Evolutionary conservation across 192 early-diverging fungal species (phyloP), one percentile per base, ranked within the genome.

Genomic region (Oehlia diaphana): DNA sequence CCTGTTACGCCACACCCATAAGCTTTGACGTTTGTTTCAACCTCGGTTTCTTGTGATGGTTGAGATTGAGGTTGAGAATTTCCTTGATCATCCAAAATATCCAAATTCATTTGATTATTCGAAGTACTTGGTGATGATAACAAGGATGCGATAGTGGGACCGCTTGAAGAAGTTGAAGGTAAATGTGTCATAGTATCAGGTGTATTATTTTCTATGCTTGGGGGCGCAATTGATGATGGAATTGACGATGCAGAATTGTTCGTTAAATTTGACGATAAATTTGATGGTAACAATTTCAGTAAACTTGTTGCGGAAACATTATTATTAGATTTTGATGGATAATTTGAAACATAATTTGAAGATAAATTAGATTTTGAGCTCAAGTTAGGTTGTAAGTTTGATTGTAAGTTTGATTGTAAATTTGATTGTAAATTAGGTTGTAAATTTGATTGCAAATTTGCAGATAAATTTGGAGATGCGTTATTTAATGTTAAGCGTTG

Each of bases 1-100:
- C 70, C 83, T 49, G 77, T 58, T n/a, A 84, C 63, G 39, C 77
- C 85, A 44, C 85, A 86, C 2, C 83, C 83, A 42, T 84, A 86
- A 4, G 85, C 83, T 63, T 63, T 78, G 58, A 21, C 16, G 58
- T 28, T 47, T 4, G 3, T 53, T 8, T 74, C 49, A 4, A 16
- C 10, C 3, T 19, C n/a, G 21, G 44, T 74, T 53, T 28, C 72
- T 26, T 47, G 39, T 23, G 72, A 33, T 16, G 72, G 14, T 28
- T 73, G 23, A 21, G 21, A 19, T 23, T 23, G 39, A 12, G 21
- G 44, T 42, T 39, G 69, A 26, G 69, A 21, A 50, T 33, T 74
- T 74, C 12, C 19, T 47, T 28, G 23, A 53, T 26, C n/a, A 23
- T 16, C 12, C 7, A 9, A 4, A 53, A 31, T 31, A 14, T 53